Evolutionary conservation across 257 asterid species (phyloP).

Genomic region (Solanum chilense): DNA sequence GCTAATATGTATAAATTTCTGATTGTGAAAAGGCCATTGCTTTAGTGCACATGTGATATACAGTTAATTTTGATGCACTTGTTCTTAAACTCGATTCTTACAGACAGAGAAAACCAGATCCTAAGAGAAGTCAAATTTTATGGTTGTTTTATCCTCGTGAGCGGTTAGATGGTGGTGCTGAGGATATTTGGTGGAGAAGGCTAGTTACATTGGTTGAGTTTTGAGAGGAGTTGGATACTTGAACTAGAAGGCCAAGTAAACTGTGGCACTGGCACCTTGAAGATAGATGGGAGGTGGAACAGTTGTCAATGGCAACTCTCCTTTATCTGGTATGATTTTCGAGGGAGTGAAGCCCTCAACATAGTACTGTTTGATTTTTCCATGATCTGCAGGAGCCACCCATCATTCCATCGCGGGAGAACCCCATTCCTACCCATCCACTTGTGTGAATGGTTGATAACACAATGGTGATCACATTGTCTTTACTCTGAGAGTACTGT

Average conservation of each 20-base stretch:
- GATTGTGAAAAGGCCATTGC: background rate
- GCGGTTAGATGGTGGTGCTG: conserved; percentile 65
- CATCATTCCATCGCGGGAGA: conserved; percentile 78
- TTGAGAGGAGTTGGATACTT: conserved; percentile 42
- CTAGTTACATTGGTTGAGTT: conserved; percentile 61
- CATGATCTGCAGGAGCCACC: conserved; percentile 58
- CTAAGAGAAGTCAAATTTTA: conserved; percentile 61
- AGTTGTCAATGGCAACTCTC: conserved; percentile 58
- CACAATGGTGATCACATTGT: conserved; percentile 53
- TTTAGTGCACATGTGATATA: background rate
- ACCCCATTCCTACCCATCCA: conserved; percentile 98
- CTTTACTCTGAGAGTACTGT: conserved; percentile 69
- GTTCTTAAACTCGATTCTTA: background rate
- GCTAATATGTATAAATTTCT: background rate
- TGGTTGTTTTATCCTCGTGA: conserved; percentile 68
- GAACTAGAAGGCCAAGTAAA: conserved; percentile 76
- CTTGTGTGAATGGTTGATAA: conserved; percentile 62
- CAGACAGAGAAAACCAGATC: conserved; percentile 17
- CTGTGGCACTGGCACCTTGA: conserved; percentile 48
- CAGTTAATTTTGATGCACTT: background rate
- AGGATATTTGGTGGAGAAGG: conserved; percentile 62
- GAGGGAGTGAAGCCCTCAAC: conserved; percentile 59
- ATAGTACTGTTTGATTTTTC: conserved; percentile 60
- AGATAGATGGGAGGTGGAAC: conserved; percentile 68
- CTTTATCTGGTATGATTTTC: conserved; percentile 52